Evolutionary conservation across 805 yeast genomes (phyloP).

Genomic region (Nakazawaea wickerhamii): DNA sequence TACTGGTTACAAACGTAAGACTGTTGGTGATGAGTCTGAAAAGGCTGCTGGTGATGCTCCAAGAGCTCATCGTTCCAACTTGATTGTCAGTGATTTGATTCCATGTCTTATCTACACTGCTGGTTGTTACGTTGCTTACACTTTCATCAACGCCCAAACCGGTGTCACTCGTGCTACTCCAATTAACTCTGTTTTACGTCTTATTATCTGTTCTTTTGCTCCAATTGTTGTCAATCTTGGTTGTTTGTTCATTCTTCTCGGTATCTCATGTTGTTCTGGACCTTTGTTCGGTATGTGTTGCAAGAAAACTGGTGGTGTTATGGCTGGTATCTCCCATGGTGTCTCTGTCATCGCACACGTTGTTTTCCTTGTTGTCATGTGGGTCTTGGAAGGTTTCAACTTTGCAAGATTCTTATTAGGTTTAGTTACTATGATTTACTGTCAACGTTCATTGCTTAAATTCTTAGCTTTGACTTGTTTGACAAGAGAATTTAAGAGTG

Average conservation of each 20-base stretch:
- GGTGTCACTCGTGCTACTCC: slow-evolving; percentile 54
- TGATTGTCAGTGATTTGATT: slow-evolving; percentile 63
- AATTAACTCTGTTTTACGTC: slow-evolving; percentile 61
- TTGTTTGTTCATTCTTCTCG: slow-evolving; percentile 69
- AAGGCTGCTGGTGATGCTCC: slow-evolving; percentile 78
- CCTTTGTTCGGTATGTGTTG: slow-evolving; percentile 93
- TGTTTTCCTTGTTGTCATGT: slow-evolving; percentile 87
- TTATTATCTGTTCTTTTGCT: slow-evolving; percentile 76
- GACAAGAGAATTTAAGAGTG: slow-evolving; percentile 95
- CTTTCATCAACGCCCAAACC: slow-evolving; percentile 80
- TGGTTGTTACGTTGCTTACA: slow-evolving; percentile 74
- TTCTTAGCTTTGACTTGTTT: slow-evolving; percentile 69
- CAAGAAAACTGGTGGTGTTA: slow-evolving; percentile 92
- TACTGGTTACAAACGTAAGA: slow-evolving; percentile 77
- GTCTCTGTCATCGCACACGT: slow-evolving; percentile 85
- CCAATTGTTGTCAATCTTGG: slow-evolving; percentile 92
- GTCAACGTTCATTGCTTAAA: slow-evolving; percentile 86
- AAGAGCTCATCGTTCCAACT: slow-evolving; percentile 76
- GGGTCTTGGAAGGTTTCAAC: slow-evolving; percentile 93
- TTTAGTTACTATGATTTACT: slow-evolving; percentile 72
- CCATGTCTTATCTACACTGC: slow-evolving; percentile 73
- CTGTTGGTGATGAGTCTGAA: slow-evolving; percentile 73
- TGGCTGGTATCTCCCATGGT: slow-evolving; percentile 96
- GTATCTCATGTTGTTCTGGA: slow-evolving; percentile 94
- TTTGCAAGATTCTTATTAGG: slow-evolving; percentile 87